A percentile compares a stretch with the other conserved stretches of the same genome.
phyloP scores from a whole-genome alignment of 2,329 filamentous ascomycete genomes.

The Colletotrichum sidae region DNA sequence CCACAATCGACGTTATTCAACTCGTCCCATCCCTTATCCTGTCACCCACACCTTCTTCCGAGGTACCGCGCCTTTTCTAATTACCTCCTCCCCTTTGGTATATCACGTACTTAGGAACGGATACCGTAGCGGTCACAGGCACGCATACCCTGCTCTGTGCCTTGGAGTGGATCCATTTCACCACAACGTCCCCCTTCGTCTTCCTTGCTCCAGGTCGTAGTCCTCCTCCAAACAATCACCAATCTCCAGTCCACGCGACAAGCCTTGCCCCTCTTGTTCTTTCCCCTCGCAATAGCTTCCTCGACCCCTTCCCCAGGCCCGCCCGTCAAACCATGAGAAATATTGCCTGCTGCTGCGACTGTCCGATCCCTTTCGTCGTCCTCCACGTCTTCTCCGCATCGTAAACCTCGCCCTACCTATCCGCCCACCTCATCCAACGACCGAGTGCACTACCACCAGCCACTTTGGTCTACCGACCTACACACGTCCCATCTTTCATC shows the following conservation, averaged over 20 bases:
- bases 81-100: too few species aligned
- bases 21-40: too few species aligned
- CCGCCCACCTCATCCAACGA: background rate
- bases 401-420: conserved; percentile 7
- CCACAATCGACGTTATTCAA: too few species aligned
- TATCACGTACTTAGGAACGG: too few species aligned
- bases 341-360: conserved; percentile 6
- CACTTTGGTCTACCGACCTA: too few species aligned
- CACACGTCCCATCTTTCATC: background rate
- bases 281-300: conserved; percentile 29
- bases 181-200: too few species aligned
- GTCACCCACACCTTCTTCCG: background rate
- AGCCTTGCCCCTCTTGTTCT: conserved; percentile 21
- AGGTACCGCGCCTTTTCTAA: background rate
- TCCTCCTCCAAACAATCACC: conserved; percentile 10
- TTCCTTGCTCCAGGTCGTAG: background rate
- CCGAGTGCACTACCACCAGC: background rate
- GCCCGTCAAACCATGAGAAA: conserved; percentile 26
- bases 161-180: too few species aligned
- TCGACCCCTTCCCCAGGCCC: background rate
- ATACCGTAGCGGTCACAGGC: too few species aligned
- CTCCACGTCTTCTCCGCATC: conserved; percentile 5
- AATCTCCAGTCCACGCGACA: conserved; percentile 31
- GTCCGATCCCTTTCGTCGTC: conserved; percentile 3
- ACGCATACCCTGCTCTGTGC: too few species aligned